phyloP scores from a whole-genome alignment of 345 rosid species.

The Noccaea caerulescens region DNA sequence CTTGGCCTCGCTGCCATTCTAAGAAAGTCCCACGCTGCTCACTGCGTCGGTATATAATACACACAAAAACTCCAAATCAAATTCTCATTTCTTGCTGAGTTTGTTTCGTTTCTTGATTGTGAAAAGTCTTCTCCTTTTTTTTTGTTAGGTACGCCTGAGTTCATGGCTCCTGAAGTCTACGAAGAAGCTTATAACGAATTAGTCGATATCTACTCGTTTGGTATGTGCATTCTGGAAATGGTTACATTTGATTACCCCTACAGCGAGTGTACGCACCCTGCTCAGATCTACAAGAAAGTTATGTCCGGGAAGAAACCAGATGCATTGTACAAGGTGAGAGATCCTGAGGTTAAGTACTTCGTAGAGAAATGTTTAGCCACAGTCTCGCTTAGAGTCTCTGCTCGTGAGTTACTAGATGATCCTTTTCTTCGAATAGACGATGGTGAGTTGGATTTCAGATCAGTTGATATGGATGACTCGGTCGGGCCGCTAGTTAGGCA shows the following conservation, averaged over 20 bases:
- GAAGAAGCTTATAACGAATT: slow-evolving; percentile 95
- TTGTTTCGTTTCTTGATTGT: slow-evolving; percentile 19
- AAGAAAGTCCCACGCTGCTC: slow-evolving; percentile 49
- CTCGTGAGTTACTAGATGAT: slow-evolving; percentile 83
- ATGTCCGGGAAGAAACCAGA: slow-evolving; percentile 94
- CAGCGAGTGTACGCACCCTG: slow-evolving; percentile 91
- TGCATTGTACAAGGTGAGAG: slow-evolving; percentile 86
- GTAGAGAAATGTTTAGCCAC: slow-evolving; percentile 95
- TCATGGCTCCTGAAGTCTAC: slow-evolving; percentile 99
- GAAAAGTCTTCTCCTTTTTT: slow-evolving; percentile 20
- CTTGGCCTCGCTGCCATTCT: slow-evolving; percentile 58
- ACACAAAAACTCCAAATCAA: not conserved
- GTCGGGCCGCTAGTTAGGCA: slow-evolving; percentile 56
- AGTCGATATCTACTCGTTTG: slow-evolving; percentile 97
- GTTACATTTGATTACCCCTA: slow-evolving; percentile 97
- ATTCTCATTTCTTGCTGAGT: not conserved
- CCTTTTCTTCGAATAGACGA: slow-evolving; percentile 78
- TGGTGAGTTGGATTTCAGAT: slow-evolving; percentile 58
- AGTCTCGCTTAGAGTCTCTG: slow-evolving; percentile 86
- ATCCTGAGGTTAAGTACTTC: slow-evolving; percentile 84
- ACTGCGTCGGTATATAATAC: slow-evolving; percentile 35
- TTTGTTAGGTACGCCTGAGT: slow-evolving; percentile 91
- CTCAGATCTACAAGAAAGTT: slow-evolving; percentile 99
- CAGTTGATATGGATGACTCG: slow-evolving; percentile 51
- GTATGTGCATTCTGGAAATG: slow-evolving; percentile 98